These are phyloP conservation scores for Geoglossum glabrum DNA, from an alignment of 495 filamentous ascomycete genomes.

Conservation along the genomic window DNA sequence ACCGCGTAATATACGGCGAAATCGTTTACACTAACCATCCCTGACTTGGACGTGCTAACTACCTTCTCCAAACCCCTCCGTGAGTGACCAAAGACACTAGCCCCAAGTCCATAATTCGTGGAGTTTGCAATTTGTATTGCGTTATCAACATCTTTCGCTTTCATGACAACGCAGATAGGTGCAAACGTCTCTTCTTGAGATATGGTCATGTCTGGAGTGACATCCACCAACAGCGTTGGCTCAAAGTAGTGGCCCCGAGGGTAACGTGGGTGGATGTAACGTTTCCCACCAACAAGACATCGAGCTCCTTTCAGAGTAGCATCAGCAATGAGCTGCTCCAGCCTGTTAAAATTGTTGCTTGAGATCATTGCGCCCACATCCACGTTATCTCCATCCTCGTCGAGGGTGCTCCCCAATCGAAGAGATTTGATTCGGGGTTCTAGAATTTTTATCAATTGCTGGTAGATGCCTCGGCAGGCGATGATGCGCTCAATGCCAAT, in stretches of 20 bases:
- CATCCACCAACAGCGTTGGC: conserved; percentile 76
- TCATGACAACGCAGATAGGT: conserved; percentile 71
- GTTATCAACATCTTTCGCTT: conserved; percentile 34
- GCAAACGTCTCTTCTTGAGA: conserved; percentile 85
- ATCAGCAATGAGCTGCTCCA: conserved; percentile 52
- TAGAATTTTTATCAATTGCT: conserved; percentile 47
- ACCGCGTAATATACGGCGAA: conserved; percentile 85
- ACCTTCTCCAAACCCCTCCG: conserved; percentile 30
- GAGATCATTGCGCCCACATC: conserved; percentile 91
- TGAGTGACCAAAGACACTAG: conserved; percentile 46
- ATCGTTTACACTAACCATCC: conserved; percentile 89
- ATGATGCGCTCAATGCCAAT: conserved; percentile 91
- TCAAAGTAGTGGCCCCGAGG: conserved; percentile 74
- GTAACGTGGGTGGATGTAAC: conserved; percentile 44
- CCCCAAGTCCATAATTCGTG: conserved; percentile 56
- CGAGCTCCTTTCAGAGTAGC: conserved; percentile 60
- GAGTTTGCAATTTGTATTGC: conserved; percentile 58
- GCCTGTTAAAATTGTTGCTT: conserved; percentile 38
- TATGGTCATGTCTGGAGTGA: conserved; percentile 41
- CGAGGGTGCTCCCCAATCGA: conserved; percentile 45
- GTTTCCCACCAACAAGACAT: conserved; percentile 64
- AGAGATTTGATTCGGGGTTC: conserved; percentile 48
- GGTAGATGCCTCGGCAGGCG: conserved; percentile 52
- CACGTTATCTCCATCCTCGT: conserved; percentile 27
- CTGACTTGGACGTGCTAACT: conserved; percentile 48